A percentile compares a stretch with the other conserved stretches of the same genome.
phyloP scores from a whole-genome alignment of 2,329 filamentous ascomycete genomes.

The Trichophyton simii region DNA sequence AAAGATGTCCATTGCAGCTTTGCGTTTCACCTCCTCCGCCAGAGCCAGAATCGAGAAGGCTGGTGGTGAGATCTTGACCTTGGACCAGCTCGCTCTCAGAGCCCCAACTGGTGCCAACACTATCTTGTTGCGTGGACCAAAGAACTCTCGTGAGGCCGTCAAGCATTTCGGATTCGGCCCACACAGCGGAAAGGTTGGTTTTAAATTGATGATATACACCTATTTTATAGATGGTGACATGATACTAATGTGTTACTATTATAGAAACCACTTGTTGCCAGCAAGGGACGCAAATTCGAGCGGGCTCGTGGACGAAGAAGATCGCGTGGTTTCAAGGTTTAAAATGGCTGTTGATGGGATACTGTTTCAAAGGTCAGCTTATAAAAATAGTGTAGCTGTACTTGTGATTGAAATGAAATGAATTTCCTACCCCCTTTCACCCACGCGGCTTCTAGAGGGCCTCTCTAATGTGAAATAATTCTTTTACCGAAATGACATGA shows the following conservation, averaged over 20 bases:
- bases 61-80: slow-evolving; percentile 86
- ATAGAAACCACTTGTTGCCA: slow-evolving; percentile 90
- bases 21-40: slow-evolving; percentile 93
- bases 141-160: slow-evolving; percentile 94
- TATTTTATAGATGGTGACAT: background rate
- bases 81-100: slow-evolving; percentile 93
- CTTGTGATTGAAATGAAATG: slow-evolving; percentile 10
- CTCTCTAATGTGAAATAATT: slow-evolving; percentile 3
- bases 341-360: slow-evolving; percentile 34
- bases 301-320: slow-evolving; percentile 95
- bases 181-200: slow-evolving; percentile 84
- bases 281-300: slow-evolving; percentile 99
- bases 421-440: slow-evolving; percentile 7
- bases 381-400: slow-evolving; percentile 9
- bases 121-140: slow-evolving; percentile 89
- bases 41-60: slow-evolving; percentile 86
- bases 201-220: background rate
- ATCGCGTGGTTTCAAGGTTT: slow-evolving; percentile 99
- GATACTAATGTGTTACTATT: slow-evolving; percentile 10
- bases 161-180: slow-evolving; percentile 99
- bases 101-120: slow-evolving; percentile 95
- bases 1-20: slow-evolving; percentile 85
- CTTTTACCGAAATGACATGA: background rate
- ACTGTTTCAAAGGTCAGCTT: slow-evolving; percentile 12
- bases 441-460: background rate